Evolutionary conservation across 805 yeast species (phyloP).

Genomic region (Starmerella potacharoeniae): DNA sequence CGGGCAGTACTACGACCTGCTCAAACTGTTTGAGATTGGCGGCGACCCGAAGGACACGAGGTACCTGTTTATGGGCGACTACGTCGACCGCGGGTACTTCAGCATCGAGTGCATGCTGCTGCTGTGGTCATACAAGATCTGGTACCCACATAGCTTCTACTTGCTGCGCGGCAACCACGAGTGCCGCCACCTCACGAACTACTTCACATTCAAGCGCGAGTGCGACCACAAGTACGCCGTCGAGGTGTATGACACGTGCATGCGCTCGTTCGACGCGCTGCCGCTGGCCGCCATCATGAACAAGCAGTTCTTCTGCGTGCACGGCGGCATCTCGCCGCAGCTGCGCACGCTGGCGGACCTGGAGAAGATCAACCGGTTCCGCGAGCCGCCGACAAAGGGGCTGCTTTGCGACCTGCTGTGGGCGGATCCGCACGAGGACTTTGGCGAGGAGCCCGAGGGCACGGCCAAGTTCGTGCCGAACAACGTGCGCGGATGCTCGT

Average conservation of each 20-base stretch:
- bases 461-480: conserved; percentile 44
- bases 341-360: conserved; percentile 59
- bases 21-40: conserved; percentile 86
- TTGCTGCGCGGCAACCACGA: conserved; percentile 92
- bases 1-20: conserved; percentile 83
- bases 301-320: conserved; percentile 88
- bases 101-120: conserved; percentile 63
- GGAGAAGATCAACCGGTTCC: conserved; percentile 59
- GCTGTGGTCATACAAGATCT: conserved; percentile 66
- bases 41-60: conserved; percentile 72
- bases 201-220: conserved; percentile 85
- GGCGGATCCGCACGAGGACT: conserved; percentile 92
- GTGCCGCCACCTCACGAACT: conserved; percentile 82
- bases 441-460: conserved; percentile 45
- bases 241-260: conserved; percentile 55
- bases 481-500: conserved; percentile 82
- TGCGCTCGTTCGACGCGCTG: conserved; percentile 69
- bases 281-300: conserved; percentile 93
- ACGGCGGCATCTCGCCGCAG: conserved; percentile 91
- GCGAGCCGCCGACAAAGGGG: conserved; percentile 89
- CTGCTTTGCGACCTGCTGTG: conserved; percentile 88
- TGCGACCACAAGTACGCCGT: conserved; percentile 71
- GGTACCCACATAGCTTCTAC: conserved; percentile 62
- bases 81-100: conserved; percentile 88
- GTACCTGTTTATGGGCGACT: conserved; percentile 82